Conservation (phyloP, 495 filamentous ascomycete genomes). For the Aspergillus ostianus region DNA sequence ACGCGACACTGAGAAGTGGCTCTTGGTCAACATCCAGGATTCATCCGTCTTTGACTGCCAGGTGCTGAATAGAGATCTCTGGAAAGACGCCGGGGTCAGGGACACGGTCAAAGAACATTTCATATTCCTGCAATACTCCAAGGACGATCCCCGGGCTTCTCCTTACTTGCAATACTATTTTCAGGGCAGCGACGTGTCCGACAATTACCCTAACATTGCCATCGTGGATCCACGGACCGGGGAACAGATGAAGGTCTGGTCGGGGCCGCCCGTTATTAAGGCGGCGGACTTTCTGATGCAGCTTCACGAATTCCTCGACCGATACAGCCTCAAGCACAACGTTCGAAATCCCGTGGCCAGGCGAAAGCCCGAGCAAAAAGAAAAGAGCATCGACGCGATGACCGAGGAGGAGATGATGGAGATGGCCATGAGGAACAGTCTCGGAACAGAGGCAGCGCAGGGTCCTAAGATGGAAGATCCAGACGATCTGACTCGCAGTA, state of each 20-base stretch:
- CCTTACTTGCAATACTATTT: constrained; percentile 92
- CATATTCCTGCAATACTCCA: constrained; percentile 88
- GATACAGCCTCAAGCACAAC: constrained; percentile 83
- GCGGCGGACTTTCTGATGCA: constrained; percentile 83
- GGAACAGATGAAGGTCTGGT: constrained; percentile 97
- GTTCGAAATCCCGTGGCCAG: constrained; percentile 90
- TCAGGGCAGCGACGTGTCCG: constrained; percentile 62
- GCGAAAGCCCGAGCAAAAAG: constrained; percentile 69
- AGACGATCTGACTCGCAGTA: constrained; percentile 74
- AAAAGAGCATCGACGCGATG: constrained; percentile 78
- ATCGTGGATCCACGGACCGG: constrained; percentile 95
- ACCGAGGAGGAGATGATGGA: constrained; percentile 97
- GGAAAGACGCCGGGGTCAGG: constrained; percentile 78
- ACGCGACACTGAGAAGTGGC: constrained; percentile 85
- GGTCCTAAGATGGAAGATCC: constrained; percentile 62
- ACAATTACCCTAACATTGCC: constrained; percentile 90
- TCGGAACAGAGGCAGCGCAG: constrained; percentile 44
- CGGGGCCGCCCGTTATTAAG: constrained; percentile 72
- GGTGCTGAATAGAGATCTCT: constrained; percentile 86
- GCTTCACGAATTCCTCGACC: constrained; percentile 90
- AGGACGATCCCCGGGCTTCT: constrained; percentile 69
- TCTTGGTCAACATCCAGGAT: constrained; percentile 94
- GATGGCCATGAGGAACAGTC: constrained; percentile 84
- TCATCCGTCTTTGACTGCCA: constrained; percentile 89
- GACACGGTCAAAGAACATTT: constrained; percentile 88